Base-by-base conservation (phyloP, 2,329 filamentous ascomycete genomes). In the Sodiomyces alkalinus region DNA sequence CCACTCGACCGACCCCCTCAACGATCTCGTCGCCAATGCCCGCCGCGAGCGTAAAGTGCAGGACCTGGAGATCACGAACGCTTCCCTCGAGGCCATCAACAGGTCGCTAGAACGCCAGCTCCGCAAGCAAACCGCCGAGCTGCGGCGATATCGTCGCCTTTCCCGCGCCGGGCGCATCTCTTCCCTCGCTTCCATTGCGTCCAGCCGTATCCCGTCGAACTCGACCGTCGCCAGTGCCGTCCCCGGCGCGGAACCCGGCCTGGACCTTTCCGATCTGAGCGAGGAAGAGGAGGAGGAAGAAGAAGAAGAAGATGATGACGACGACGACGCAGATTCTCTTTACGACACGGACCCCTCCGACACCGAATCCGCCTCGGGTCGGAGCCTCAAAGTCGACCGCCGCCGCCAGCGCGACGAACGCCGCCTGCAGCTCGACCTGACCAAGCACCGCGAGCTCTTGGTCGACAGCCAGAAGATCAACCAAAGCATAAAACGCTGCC, bases 51-150 rank as follows among this genome's bases (percentile, higher is more conserved):
- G 90, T 35, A 98, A 96, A 56, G 86, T 98, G 1, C 70, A 96
- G 40, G 90, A 98, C 48, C 61, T 98, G 5, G 83, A 98, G 48
- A 98, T 98, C 38, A 93, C 80, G 31, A 98, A 98, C 45, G 90
- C 83, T 1, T 94, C 86, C 2, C 65, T 98, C 3, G 70, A 93
- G 32, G 90, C 90, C 22, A 96, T 98, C 55, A 98, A 98, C 47
- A 69, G 86, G 29, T 90, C 85, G 0, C 58, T 98, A 0, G 90
- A 98, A 54, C 72, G 83, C 15, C 83, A 96, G 47, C 66, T 98
- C 42, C 74, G 85, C 16, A 92, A 92, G 47, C 87, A 96, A 44
- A 87, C 80, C 20, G 71, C 80, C 1, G 90, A 98, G 47, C 51
- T 98, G 18, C 75, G 90, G 32, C 68, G 87, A 23, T 96, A 77